Evolutionary conservation across 768 basidiomycete species (phyloP).

Genomic region (Erythrobasidium yunnanense): DNA sequence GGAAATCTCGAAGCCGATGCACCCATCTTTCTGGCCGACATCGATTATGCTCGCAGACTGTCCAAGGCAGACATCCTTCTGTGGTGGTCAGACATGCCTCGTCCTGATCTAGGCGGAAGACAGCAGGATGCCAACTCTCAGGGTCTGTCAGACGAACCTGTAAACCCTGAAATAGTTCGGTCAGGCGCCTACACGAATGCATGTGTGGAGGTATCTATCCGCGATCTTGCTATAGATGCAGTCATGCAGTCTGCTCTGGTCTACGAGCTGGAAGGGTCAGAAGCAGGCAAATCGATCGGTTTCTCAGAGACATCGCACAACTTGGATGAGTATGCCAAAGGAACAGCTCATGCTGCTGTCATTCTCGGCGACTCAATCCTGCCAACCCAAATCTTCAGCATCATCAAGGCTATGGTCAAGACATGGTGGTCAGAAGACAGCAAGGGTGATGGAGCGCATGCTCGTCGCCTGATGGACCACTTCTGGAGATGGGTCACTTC

Average conservation of each 20-base stretch:
- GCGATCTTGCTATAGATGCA: conserved; percentile 86
- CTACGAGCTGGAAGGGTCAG: conserved; percentile 86
- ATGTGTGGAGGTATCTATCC: conserved; percentile 74
- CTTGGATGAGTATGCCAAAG: conserved; percentile 71
- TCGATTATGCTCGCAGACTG: conserved; percentile 79
- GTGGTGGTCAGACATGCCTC: conserved; percentile 89
- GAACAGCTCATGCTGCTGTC: conserved; percentile 51
- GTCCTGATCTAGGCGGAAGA: conserved; percentile 83
- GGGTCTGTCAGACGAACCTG: conserved; percentile 55
- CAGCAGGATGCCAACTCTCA: conserved; percentile 70
- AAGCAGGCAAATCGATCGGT: conserved; percentile 63
- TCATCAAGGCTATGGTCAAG: conserved; percentile 78
- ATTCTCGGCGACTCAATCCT: conserved; percentile 81
- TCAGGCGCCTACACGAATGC: conserved; percentile 87
- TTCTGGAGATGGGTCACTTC: conserved; percentile 98
- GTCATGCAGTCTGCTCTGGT: conserved; percentile 87
- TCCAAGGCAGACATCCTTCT: conserved; percentile 77
- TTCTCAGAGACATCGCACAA: conserved; percentile 89
- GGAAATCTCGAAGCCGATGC: conserved; percentile 83
- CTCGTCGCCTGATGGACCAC: conserved; percentile 57
- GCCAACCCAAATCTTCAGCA: conserved; percentile 71
- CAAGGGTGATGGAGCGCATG: conserved; percentile 47
- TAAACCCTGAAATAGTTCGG: conserved; percentile 69
- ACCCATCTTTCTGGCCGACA: conserved; percentile 72
- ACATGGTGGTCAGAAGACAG: conserved; percentile 69